These are phyloP conservation scores for Fusarium sp. DNA, from an alignment of 2,329 filamentous ascomycete genomes.

Conservation along the genomic window DNA sequence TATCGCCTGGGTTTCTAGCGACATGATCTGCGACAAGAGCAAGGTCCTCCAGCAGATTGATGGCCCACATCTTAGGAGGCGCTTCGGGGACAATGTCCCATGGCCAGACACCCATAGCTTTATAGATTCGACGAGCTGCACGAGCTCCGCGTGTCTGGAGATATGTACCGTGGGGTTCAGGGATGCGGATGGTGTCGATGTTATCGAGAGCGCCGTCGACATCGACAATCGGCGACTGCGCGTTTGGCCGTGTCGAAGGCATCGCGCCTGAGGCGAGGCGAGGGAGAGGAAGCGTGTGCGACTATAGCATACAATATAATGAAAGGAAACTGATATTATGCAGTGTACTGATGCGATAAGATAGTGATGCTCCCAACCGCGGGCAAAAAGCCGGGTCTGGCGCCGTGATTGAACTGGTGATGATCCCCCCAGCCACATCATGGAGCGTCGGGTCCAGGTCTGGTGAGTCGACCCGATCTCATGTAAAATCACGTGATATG, in stretches of 20 bases:
- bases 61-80: conserved; percentile 49
- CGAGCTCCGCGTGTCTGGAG: conserved; percentile 46
- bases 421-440: conserved; percentile 45
- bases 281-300: conserved; percentile 6
- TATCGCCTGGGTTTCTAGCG: conserved; percentile 43
- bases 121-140: conserved; percentile 45
- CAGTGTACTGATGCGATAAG: conserved; percentile 2
- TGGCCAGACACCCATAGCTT: conserved; percentile 47
- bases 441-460: conserved; percentile 38
- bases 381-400: conserved; percentile 40
- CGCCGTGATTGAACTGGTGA: conserved; percentile 34
- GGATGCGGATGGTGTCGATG: conserved; percentile 44
- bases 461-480: conserved; percentile 22
- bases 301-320: conserved; percentile 34
- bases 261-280: conserved; percentile 32
- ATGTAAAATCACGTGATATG: conserved; percentile 45
- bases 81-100: conserved; percentile 49
- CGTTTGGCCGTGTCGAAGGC: conserved; percentile 43
- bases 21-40: conserved; percentile 47
- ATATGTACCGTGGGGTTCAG: conserved; percentile 44
- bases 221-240: conserved; percentile 38
- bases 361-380: conserved; percentile 36
- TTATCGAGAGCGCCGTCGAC: conserved; percentile 40
- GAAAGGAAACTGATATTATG: background rate
- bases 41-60: conserved; percentile 48